Percentiles rank a stretch among this genome's conserved stretches.
These are phyloP conservation scores for Diaporthe eres DNA, from an alignment of 2,329 filamentous ascomycete genomes.

Conservation along the genomic window DNA sequence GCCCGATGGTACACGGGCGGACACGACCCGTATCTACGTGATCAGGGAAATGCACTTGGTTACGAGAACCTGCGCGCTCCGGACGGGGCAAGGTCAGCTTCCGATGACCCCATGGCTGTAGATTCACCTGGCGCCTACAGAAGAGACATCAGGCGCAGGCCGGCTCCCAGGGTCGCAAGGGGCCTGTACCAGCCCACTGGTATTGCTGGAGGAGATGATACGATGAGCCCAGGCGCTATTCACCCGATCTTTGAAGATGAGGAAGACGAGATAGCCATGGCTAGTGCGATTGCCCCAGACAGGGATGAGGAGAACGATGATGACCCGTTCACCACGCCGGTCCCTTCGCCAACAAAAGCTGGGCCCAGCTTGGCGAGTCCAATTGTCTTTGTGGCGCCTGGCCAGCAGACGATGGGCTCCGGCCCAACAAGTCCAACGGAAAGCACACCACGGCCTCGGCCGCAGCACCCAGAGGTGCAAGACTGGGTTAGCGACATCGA, in stretches of 20 bases:
- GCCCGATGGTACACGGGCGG: constrained; percentile 61
- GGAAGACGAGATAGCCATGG: constrained; percentile 60
- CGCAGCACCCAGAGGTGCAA: constrained; percentile 67
- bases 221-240: constrained; percentile 57
- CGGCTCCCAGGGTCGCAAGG: constrained; percentile 48
- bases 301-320: constrained; percentile 41
- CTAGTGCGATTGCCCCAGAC: constrained; percentile 43
- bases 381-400: constrained; percentile 50
- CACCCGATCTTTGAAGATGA: constrained; percentile 73
- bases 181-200: constrained; percentile 55
- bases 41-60: constrained; percentile 57
- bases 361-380: constrained; percentile 43
- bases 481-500: constrained; percentile 72
- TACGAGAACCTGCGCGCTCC: constrained; percentile 63
- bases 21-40: constrained; percentile 57
- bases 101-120: constrained; percentile 47
- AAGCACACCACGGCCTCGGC: constrained; percentile 37
- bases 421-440: constrained; percentile 35
- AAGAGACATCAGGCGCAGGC: constrained; percentile 47
- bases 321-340: constrained; percentile 68
- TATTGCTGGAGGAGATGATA: constrained; percentile 43
- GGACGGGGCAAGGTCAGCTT: constrained; percentile 49
- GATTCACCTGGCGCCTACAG: constrained; percentile 42
- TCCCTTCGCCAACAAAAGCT: constrained; percentile 44
- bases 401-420: constrained; percentile 57